Evolutionary conservation across 331 rosid species (phyloP).

Genomic region (Malus hybrid): DNA sequence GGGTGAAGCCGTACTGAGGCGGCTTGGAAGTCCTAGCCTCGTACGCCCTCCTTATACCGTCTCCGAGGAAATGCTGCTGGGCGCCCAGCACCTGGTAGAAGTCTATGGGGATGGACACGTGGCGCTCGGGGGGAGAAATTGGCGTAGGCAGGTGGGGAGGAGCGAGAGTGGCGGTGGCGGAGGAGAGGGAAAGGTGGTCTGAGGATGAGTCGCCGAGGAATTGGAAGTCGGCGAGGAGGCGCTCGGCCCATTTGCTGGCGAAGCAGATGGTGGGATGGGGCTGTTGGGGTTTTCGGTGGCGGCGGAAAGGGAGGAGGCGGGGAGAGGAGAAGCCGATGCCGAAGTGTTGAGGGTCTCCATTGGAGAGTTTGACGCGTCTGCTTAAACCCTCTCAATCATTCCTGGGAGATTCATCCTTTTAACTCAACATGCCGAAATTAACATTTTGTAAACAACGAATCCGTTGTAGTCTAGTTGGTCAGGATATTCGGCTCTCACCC

Average conservation of each 20-base stretch:
- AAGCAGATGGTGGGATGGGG: conserved; percentile 25
- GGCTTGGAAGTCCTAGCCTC: conserved; percentile 85
- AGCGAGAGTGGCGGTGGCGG: conserved; percentile 37
- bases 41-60: conserved; percentile 74
- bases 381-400: conserved; percentile 21
- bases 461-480: conserved; percentile 54
- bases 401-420: too few relatives aligned
- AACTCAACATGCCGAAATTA: too few relatives aligned
- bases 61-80: conserved; percentile 75
- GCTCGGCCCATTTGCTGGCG: conserved; percentile 96
- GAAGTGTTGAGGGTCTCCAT: conserved; percentile 44
- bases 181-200: conserved; percentile 17
- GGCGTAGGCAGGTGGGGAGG: conserved; percentile 37
- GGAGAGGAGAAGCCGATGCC: conserved; percentile 44
- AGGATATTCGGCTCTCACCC: conserved; percentile 7
- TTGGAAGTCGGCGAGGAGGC: conserved; percentile 84
- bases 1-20: conserved; percentile 78
- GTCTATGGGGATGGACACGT: conserved; percentile 64
- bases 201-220: conserved; percentile 66
- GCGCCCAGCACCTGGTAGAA: conserved; percentile 80
- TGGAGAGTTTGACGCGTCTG: background rate
- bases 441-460: background rate
- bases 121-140: conserved; percentile 54
- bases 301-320: conserved; percentile 10
- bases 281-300: conserved; percentile 17